These are phyloP conservation scores for Candida koratica DNA, from an alignment of 805 yeast genomes.

Conservation along the genomic window DNA sequence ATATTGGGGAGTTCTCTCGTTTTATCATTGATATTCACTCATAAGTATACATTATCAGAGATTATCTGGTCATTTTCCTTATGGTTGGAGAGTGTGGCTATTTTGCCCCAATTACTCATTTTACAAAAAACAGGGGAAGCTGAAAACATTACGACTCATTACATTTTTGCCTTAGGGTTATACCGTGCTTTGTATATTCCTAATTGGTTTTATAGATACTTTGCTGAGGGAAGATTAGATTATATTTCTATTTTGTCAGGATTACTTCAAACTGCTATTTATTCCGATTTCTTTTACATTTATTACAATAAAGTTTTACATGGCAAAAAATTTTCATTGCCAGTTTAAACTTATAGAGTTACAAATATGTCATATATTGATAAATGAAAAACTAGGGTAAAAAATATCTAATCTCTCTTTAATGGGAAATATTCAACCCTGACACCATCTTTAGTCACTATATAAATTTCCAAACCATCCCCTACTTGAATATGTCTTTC, in stretches of 20 bases:
- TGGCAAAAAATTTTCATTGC: conserved; percentile 73
- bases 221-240: conserved; percentile 60
- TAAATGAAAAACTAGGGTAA: conserved; percentile 1
- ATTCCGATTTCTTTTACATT: conserved; percentile 93
- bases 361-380: conserved; percentile 5
- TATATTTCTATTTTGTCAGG: conserved; percentile 75
- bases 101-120: conserved; percentile 88
- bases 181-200: conserved; percentile 89
- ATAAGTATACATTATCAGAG: conserved; percentile 58
- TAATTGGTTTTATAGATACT: conserved; percentile 90
- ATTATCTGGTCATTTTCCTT: conserved; percentile 82
- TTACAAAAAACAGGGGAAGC: conserved; percentile 88
- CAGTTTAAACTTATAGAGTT: conserved; percentile 31
- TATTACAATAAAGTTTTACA: conserved; percentile 77
- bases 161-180: conserved; percentile 87
- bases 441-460: conserved; percentile 92
- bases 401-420: conserved; percentile 64
- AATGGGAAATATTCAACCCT: conserved; percentile 77
- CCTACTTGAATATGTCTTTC: conserved; percentile 99
- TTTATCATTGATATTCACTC: conserved; percentile 57
- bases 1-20: conserved; percentile 60
- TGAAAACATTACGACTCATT: conserved; percentile 81
- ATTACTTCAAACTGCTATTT: conserved; percentile 75
- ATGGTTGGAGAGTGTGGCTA: conserved; percentile 92
- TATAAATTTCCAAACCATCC: conserved; percentile 87